Evolutionary conservation across 345 rosid species (phyloP), one percentile per base, ranked within the genome.

Genomic region (Pugionium dolabratum): DNA sequence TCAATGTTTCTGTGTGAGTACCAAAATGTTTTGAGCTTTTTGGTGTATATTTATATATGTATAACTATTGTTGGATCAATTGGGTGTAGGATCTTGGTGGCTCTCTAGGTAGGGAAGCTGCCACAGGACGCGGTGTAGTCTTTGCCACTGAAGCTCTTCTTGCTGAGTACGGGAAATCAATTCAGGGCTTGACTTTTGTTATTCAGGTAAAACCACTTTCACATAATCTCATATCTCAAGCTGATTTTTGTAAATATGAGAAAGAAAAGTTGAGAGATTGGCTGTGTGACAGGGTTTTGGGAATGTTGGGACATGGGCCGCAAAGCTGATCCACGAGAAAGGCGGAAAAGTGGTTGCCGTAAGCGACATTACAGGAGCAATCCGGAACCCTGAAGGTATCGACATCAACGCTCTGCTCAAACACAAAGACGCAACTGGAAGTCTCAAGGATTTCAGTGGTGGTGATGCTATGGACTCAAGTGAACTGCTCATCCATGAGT

Each of bases 61-160:
- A 2, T 36, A 11, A 46, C 1, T 59, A 27, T 39, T 47, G 4
- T 39, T 48, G 7, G n/a, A 9, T 41, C 59, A 35, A 33, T 41
- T 42, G 55, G 7, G 56, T 71, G 35, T 78, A 95, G 99, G 97
- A 95, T 85, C 94, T 95, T 46, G 99, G 99, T 66, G 99, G 99
- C 70, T 95, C 99, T 18, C 70, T 91, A 9, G 98, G 99, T 59
- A 89, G 99, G 73, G 98, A 95, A 68, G 95, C 98, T 78, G 99
- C 99, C 62, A 91, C 98, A 30, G 99, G 99, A 9, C 91, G 94
- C 1, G 99, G 99, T 52, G 95, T 86, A 43, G 89, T 91, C 53
- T 91, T 66, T 58, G 97, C 97, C 7, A 81, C 97, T 0, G 94
- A 89, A 80, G 98, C 99, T 76, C 75, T 95, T 53, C 97, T 95